These are phyloP conservation scores for Amanita subjunquillea DNA, from an alignment of 768 basidiomycete species.

Conservation along the genomic window DNA sequence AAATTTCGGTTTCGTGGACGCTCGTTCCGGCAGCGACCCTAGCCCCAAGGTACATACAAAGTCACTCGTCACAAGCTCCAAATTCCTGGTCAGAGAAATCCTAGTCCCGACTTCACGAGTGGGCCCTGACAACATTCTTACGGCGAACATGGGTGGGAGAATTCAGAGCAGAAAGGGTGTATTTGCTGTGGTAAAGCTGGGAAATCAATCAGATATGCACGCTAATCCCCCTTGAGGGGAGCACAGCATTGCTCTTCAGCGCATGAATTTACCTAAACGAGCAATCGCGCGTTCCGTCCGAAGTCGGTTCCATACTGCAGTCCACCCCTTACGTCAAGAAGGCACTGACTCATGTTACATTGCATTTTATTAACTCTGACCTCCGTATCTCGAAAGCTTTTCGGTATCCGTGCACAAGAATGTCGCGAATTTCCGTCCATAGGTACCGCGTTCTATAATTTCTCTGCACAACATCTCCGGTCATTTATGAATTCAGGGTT, in stretches of 20 bases:
- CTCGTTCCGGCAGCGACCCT: no score
- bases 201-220: background rate
- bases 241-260: background rate
- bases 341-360: background rate
- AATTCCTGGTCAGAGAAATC: background rate
- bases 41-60: background rate
- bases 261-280: background rate
- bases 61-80: background rate
- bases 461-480: background rate
- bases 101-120: background rate
- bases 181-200: background rate
- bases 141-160: background rate
- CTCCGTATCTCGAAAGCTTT: background rate
- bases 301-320: background rate
- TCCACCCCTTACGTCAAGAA: slow-evolving; percentile 2
- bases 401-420: background rate
- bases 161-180: background rate
- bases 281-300: background rate
- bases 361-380: background rate
- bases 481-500: background rate
- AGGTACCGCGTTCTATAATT: background rate
- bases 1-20: no score
- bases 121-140: background rate
- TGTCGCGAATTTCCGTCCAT: background rate
- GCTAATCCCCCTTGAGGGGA: slow-evolving; percentile 3